Base-by-base conservation (phyloP, 306 rosid species). In the Quercus gilva region DNA sequence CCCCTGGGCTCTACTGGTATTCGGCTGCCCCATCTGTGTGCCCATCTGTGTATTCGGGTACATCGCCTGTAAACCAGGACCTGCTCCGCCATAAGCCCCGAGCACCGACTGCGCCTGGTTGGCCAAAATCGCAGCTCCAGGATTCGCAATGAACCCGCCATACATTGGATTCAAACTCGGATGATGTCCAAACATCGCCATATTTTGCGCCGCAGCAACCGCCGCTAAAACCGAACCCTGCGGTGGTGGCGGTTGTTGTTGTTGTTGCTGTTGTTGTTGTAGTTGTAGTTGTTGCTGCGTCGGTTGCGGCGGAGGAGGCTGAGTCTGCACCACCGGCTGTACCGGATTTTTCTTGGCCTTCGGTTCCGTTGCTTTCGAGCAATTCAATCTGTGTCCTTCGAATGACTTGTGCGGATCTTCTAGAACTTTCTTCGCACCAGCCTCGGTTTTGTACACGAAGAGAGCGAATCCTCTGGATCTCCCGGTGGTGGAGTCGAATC, bases 311-410 rank as follows among this genome's bases (percentile, higher is more conserved):
- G 45, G 78, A 9, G 74, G 74, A 1, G 21, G 49, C 55, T 64
- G 84, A 69, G 63, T 9, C 73, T 81, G 86, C 6, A 67, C 53
- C 55, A 15, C 60, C 60, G 23, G 60, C 15, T 73, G 87, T 17
- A 74, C 25, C 11, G 55, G 85, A 45, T 57, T 84, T 41, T 8
- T 49, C 81, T 84, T 82, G 79, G 64, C 74, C 74, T 79, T 87
- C 2, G 84, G 84, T 20, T 85, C 87, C 1, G 80, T 23, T 17
- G 91, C 91, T 69, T 76, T 80, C 80, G 80, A 87, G 81, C 91
- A 87, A 35, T 87, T 83, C 73, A 87, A 78, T 65, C 81, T 79
- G 43, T 85, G 71, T 68, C 91, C 88, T 17, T 85, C 81, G 55
- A 85, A 87, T 13, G 63, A 31, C 72, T 85, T 85, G 70, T 74